Conservation (phyloP, 2,329 filamentous ascomycete species). For the Aureobasidium pullulans region DNA sequence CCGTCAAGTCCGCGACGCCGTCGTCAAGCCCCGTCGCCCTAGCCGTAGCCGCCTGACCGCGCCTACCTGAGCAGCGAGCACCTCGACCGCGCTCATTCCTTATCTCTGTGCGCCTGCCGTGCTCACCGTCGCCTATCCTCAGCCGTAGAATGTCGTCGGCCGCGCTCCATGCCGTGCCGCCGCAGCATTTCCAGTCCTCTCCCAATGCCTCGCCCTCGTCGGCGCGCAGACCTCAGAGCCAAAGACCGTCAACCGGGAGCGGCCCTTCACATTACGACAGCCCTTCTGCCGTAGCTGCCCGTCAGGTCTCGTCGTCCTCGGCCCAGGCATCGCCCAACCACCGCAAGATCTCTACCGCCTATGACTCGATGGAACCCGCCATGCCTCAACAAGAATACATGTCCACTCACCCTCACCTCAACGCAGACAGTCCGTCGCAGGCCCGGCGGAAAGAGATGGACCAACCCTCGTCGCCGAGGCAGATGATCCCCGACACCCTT, state of each 20-base stretch:
- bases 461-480: conserved; percentile 42
- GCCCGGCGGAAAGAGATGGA: conserved; percentile 12
- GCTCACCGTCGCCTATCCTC: not conserved
- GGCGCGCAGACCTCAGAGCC: conserved; percentile 30
- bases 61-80: not conserved
- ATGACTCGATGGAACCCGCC: conserved; percentile 9
- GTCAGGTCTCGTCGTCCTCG: not conserved
- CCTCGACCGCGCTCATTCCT: not conserved
- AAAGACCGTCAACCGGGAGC: conserved; percentile 32
- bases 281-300: conserved; percentile 18
- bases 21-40: not conserved
- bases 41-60: not conserved
- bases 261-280: conserved; percentile 34
- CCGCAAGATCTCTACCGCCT: conserved; percentile 8
- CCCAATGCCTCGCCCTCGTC: conserved; percentile 28
- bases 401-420: conserved; percentile 21
- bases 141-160: conserved; percentile 26
- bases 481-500: conserved; percentile 46
- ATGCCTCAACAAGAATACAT: conserved; percentile 18
- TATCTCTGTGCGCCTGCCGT: not conserved
- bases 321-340: conserved; percentile 5
- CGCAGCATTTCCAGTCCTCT: conserved; percentile 18
- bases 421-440: conserved; percentile 1
- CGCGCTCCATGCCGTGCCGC: conserved; percentile 24
- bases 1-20: not conserved